Evolutionary conservation across 1,139 yeast genomes (phyloP), one percentile per base, ranked within the genome.

Genomic region (Yamadazyma triangularis): DNA sequence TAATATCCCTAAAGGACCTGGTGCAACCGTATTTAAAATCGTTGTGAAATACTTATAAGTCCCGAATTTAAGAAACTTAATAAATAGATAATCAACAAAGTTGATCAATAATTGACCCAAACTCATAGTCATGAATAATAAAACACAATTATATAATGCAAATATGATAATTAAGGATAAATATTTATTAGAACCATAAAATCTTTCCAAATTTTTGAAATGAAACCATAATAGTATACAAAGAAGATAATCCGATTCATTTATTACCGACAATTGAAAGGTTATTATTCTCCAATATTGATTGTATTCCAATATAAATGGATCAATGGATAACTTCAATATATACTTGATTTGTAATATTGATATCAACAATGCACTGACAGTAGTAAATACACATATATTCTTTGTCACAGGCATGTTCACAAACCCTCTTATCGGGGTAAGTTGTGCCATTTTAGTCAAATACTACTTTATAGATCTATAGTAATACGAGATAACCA

Each of bases 251-350:
- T 82, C 87, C 2, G 85, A 73, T 51, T 82, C 88, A 46, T 79
- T 81, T 27, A 72, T 60, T 37, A 73, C 82, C 4, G 76, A 60
- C 15, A 73, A 32, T 48, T 79, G 91, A 48, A 67, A 73, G 3
- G 76, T 53, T 4, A 69, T 30, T 10, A 81, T 44, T 29, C 93
- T 59, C 88, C 91, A 83, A 53, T 73, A 79, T 45, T 84, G 93
- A 28, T 56, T 45, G 65, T 84, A 82, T 34, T 69, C 64, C 9
- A 66, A 45, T 12, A 84, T 62, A 43, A 73, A 77, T 4, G 91
- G 91, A 29, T 69, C 73, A 27, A 79, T 64, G 14, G 74, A 58
- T 25, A 79, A 58, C 23, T 60, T 57, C 41, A 77, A 75, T 29
- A 67, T 48, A 38, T 78, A 76, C 50, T 82, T 82, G 33, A 66